Conservation (phyloP, 306 rosid genomes). For the Malus orientalis region DNA sequence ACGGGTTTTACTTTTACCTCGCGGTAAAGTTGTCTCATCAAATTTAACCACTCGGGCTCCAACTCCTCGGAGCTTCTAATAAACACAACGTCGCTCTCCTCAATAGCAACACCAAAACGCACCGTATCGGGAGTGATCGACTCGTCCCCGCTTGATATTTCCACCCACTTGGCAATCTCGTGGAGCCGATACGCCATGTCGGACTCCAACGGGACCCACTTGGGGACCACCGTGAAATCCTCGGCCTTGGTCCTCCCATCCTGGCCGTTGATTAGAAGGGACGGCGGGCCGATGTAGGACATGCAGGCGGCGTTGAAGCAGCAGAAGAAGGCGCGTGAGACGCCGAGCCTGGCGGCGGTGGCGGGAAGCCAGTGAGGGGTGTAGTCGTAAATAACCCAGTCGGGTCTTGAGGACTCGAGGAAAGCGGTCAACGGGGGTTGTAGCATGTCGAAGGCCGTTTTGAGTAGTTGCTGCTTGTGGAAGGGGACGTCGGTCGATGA, state of each 20-base stretch:
- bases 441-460: slow-evolving; percentile 32
- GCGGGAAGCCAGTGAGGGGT: slow-evolving; percentile 48
- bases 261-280: slow-evolving; percentile 5
- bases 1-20: slow-evolving; percentile 17
- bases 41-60: slow-evolving; percentile 35
- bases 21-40: slow-evolving; percentile 18
- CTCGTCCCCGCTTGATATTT: not conserved
- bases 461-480: slow-evolving; percentile 26
- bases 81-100: slow-evolving; percentile 25
- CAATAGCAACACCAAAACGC: slow-evolving; percentile 20
- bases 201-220: slow-evolving; percentile 27
- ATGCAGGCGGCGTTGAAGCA: slow-evolving; percentile 32
- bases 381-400: slow-evolving; percentile 46
- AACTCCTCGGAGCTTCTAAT: slow-evolving; percentile 27
- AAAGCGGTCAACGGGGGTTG: slow-evolving; percentile 9
- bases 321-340: slow-evolving; percentile 24
- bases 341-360: slow-evolving; percentile 23
- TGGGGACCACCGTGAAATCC: slow-evolving; percentile 30
- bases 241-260: slow-evolving; percentile 15
- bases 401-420: slow-evolving; percentile 13
- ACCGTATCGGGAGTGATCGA: slow-evolving; percentile 17
- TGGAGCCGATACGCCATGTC: slow-evolving; percentile 16
- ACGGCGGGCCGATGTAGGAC: slow-evolving; percentile 21
- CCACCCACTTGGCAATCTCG: slow-evolving; percentile 15
- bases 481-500: slow-evolving; percentile 34